Evolutionary conservation across 495 filamentous ascomycete genomes (phyloP).

Genomic region (Neurospora tetraspora): DNA sequence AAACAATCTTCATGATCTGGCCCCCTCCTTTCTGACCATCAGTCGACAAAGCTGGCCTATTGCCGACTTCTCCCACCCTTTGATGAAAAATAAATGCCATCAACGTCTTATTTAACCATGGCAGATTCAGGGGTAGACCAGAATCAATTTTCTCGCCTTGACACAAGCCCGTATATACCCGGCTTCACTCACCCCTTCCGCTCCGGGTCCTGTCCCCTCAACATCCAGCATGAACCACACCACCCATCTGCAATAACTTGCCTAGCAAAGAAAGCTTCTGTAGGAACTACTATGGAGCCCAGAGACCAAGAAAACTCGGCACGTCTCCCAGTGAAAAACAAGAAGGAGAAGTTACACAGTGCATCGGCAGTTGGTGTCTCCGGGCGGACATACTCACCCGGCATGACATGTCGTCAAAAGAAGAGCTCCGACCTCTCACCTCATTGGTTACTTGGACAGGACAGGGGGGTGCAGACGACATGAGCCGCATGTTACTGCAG

Average conservation of each 20-base stretch:
- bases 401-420: not conserved
- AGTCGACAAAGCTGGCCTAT: not conserved
- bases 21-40: not conserved
- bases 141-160: not conserved
- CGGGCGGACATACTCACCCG: not conserved
- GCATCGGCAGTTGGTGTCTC: not conserved
- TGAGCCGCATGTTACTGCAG: not conserved
- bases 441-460: not conserved
- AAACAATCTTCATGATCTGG: not conserved
- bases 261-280: not conserved
- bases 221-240: not conserved
- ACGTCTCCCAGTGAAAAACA: not conserved
- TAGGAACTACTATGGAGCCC: not conserved
- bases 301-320: not conserved
- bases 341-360: accelerated
- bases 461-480: not conserved
- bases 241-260: not conserved
- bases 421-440: not conserved
- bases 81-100: not conserved
- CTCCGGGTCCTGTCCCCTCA: not conserved
- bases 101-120: not conserved
- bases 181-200: not conserved
- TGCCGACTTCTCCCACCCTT: not conserved
- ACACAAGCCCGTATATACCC: not conserved
- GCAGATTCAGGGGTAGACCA: not conserved